Percentiles rank a stretch among this genome's conserved stretches.
Conservation (phyloP, 352 stramenopile genomes). For the Phytophthora tubulina region DNA sequence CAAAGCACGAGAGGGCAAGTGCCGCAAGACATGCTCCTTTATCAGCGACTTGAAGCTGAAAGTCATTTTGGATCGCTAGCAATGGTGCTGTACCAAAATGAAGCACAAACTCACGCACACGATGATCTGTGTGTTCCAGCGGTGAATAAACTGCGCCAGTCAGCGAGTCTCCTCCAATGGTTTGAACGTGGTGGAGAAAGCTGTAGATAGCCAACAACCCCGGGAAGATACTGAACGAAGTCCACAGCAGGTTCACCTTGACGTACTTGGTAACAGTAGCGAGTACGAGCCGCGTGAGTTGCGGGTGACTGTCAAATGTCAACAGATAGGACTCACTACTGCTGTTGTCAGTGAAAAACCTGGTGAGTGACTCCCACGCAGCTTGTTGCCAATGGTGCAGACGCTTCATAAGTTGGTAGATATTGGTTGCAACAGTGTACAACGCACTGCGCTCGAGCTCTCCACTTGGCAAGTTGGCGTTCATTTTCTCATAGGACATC, state of each 20-base stretch:
- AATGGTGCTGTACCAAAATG: conserved; percentile 67
- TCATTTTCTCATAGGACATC: conserved; percentile 34
- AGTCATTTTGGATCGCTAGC: conserved; percentile 66
- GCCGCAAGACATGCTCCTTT: conserved; percentile 38
- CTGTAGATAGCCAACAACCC: conserved; percentile 60
- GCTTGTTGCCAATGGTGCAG: conserved; percentile 73
- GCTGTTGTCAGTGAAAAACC: conserved; percentile 47
- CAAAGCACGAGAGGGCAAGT: conserved; percentile 68
- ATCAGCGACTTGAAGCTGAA: conserved; percentile 49
- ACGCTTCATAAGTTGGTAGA: conserved; percentile 73
- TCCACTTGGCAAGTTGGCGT: conserved; percentile 22
- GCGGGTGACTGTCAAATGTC: conserved; percentile 63
- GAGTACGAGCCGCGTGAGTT: conserved; percentile 65
- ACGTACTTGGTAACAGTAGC: conserved; percentile 63
- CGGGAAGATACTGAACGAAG: conserved; percentile 52
- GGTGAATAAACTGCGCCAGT: conserved; percentile 31
- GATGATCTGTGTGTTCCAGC: conserved; percentile 49
- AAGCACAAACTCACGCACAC: conserved; percentile 66
- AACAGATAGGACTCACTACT: conserved; percentile 32
- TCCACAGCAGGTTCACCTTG: conserved; percentile 71
- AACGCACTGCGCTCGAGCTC: conserved; percentile 30
- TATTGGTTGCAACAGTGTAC: conserved; percentile 36
- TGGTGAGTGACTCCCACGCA: conserved; percentile 57
- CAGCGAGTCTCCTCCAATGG: neutral
- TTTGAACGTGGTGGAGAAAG: conserved; percentile 42